Percentiles rank a stretch among this genome's conserved stretches.
phyloP scores from a whole-genome alignment of 805 yeast species.

The Saccharomycopsis vini region DNA sequence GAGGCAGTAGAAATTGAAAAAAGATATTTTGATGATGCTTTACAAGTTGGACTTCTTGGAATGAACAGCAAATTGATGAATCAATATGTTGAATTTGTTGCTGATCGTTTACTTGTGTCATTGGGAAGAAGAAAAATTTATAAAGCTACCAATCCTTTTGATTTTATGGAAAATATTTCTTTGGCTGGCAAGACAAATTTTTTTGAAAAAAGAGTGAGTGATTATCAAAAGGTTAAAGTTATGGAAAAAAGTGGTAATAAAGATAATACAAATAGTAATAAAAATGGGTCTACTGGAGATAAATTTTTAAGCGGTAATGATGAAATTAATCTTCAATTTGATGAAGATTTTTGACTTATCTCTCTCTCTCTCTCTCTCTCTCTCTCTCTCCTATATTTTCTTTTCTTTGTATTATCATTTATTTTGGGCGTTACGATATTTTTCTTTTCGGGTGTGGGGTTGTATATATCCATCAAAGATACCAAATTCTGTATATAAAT shows the following conservation, averaged over 20 bases:
- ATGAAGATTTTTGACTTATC: slow-evolving; percentile 16
- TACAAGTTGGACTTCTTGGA: slow-evolving; percentile 87
- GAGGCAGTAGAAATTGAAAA: slow-evolving; percentile 95
- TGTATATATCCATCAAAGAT: no score
- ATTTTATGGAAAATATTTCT: slow-evolving; percentile 97
- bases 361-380: no score
- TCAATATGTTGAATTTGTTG: slow-evolving; percentile 95
- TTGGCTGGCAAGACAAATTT: slow-evolving; percentile 98
- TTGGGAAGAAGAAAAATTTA: slow-evolving; percentile 83
- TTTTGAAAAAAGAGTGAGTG: slow-evolving; percentile 97
- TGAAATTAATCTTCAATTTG: slow-evolving; percentile 5
- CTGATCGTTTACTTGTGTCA: slow-evolving; percentile 87
- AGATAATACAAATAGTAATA: neutral
- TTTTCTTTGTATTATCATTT: no score
- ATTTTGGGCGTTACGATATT: neutral
- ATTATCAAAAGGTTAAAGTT: slow-evolving; percentile 98
- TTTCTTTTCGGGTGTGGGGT: no score
- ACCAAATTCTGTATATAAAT: no score
- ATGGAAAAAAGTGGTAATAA: slow-evolving; percentile 53
- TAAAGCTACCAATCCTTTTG: slow-evolving; percentile 89
- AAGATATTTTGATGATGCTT: slow-evolving; percentile 88
- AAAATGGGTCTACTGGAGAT: neutral
- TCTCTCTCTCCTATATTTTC: neutral
- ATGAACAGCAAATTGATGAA: slow-evolving; percentile 92
- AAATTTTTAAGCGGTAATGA: neutral